Evolutionary conservation across 2,329 filamentous ascomycete genomes (phyloP), one percentile per base, ranked within the genome.

Genomic region (Colletotrichum liaoningense): DNA sequence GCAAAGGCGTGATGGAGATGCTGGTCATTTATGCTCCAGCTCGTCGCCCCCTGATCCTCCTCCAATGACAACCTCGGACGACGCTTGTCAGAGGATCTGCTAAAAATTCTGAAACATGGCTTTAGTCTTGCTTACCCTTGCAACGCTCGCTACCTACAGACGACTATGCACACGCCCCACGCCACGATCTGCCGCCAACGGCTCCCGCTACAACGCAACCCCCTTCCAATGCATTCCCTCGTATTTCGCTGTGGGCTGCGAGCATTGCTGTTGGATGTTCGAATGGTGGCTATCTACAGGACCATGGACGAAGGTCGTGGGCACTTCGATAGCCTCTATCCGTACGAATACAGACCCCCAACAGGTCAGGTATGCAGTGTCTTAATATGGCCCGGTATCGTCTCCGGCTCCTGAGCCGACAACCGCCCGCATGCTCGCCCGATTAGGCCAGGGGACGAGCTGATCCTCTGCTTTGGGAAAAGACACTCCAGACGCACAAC

Each of bases 71-170:
- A 59, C 28, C 63, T 72, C 69, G 68, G 69, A 72, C 49, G 63
- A 46, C 69, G 72, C 72, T 74, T 74, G 72, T 68, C 68, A 72
- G 72, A 74, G 63, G 63, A 72, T 68, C 63, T 64, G 57, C 72
- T 68, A 60, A 67, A 54, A 56, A 68, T 67, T 72, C 69, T 73
- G 72, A 74, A 74, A 74, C 72, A 68, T 30, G 58, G 46, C 63
- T 63, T 73, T 68, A 63, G 54, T 57, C 69, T 68, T 52, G 62
- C 68, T 52, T 72, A 55, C 52, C 67, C 67, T 52, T 38, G 35
- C 54, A 57, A 71, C 55, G 22, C 30, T 33, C 59, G 54, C 70
- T 52, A 16, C 42, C 54, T 57, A 57, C 57, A 38, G 57, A 42
- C 38, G 26, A 68, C 42, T 19, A 73, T 66, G 62, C 66, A 62